Conservation (phyloP, 2,329 filamentous ascomycete genomes). For the Reticulascus tulasneorum region DNA sequence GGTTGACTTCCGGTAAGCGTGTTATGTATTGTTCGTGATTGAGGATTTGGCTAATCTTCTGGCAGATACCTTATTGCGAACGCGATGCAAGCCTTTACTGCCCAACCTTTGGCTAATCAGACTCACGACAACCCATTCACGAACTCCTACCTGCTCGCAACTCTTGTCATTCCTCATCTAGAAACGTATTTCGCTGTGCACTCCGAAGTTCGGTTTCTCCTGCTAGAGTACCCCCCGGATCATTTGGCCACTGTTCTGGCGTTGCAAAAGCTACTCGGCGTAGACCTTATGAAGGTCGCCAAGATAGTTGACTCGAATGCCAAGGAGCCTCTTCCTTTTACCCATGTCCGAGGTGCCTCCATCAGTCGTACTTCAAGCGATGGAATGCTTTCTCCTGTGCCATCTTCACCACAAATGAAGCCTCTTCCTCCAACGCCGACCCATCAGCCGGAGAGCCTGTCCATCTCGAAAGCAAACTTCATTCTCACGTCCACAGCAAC, state of each 20-base stretch:
- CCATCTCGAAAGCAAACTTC: slow-evolving; percentile 51
- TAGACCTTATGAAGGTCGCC: slow-evolving; percentile 54
- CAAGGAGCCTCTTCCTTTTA: slow-evolving; percentile 32
- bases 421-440: slow-evolving; percentile 12
- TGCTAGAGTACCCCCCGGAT: slow-evolving; percentile 55
- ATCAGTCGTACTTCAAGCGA: slow-evolving; percentile 19
- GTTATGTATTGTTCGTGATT: not conserved
- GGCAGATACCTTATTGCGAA: slow-evolving; percentile 58
- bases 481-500: slow-evolving; percentile 52
- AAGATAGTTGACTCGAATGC: slow-evolving; percentile 47
- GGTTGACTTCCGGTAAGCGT: slow-evolving; percentile 53
- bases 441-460: slow-evolving; percentile 17
- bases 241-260: slow-evolving; percentile 55
- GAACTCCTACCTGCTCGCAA: slow-evolving; percentile 51
- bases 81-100: slow-evolving; percentile 55
- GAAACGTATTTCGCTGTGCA: slow-evolving; percentile 56
- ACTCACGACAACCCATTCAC: slow-evolving; percentile 51
- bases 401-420: slow-evolving; percentile 7
- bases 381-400: slow-evolving; percentile 1
- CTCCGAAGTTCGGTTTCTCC: slow-evolving; percentile 48
- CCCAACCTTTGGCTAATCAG: slow-evolving; percentile 46
- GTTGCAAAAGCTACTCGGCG: slow-evolving; percentile 53
- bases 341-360: slow-evolving; percentile 31
- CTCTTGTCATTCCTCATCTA: slow-evolving; percentile 55
- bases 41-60: not conserved